Evolutionary conservation across 2,329 filamentous ascomycete species (phyloP).

Genomic region (Ceratocystis variospora): DNA sequence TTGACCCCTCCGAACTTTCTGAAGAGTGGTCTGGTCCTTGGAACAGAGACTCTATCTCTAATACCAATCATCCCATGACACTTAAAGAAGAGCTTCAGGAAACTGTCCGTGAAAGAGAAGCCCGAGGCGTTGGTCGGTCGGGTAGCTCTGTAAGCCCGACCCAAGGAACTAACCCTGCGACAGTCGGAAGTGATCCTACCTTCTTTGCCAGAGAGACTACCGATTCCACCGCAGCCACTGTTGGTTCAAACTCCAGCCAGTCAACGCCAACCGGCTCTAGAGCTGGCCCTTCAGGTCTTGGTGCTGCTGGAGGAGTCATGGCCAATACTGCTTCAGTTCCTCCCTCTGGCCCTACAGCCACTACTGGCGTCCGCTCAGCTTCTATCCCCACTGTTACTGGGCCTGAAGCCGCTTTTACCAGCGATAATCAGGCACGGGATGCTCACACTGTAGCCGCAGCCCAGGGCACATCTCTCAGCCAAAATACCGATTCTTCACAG

Average conservation of each 20-base stretch:
- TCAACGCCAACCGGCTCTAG: neutral
- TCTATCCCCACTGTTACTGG: conserved; percentile 12
- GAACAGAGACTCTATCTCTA: conserved; percentile 4
- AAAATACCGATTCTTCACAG: conserved; percentile 5
- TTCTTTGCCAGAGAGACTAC: conserved; percentile 12
- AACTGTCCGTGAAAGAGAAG: conserved; percentile 15
- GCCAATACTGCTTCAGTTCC: neutral
- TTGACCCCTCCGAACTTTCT: conserved; percentile 12
- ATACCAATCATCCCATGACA: neutral
- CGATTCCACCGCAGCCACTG: conserved; percentile 8
- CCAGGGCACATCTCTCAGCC: neutral
- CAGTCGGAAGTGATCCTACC: conserved; percentile 7
- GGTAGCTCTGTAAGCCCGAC: neutral
- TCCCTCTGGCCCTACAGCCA: conserved; percentile 6
- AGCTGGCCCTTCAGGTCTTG: neutral
- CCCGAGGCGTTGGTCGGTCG: neutral
- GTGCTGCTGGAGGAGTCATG: neutral
- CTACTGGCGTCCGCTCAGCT: conserved; percentile 12
- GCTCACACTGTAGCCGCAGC: conserved; percentile 11
- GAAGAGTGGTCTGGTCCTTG: conserved; percentile 18
- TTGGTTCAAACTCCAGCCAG: conserved; percentile 10
- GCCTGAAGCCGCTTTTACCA: neutral
- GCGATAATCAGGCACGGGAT: neutral
- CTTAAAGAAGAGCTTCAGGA: conserved; percentile 18
- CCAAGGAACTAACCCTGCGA: conserved; percentile 12